Percentiles rank a stretch among this genome's conserved stretches.
These are phyloP conservation scores for Pichia kudriavzevii DNA, from an alignment of 1,139 yeast genomes.

Conservation along the genomic window DNA sequence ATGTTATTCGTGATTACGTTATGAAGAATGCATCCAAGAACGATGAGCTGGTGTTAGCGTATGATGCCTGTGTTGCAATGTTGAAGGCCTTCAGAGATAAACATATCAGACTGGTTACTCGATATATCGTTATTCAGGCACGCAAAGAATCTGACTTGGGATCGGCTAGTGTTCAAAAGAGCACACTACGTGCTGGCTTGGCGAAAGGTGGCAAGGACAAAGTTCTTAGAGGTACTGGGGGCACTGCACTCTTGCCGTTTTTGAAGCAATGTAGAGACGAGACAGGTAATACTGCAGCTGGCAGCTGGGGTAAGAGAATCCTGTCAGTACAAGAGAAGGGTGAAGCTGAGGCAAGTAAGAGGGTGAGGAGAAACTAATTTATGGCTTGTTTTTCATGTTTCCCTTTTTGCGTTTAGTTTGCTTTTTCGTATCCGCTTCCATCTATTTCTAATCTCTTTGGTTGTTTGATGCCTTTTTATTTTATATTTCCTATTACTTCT, in stretches of 20 bases:
- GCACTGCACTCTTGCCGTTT: constrained; percentile 85
- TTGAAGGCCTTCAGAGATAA: constrained; percentile 82
- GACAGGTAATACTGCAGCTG: constrained; percentile 88
- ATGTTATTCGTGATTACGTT: constrained; percentile 62
- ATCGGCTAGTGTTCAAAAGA: constrained; percentile 37
- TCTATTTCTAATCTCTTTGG: no score
- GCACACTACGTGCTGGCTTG: constrained; percentile 49
- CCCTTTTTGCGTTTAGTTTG: not conserved
- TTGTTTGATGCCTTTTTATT: no score
- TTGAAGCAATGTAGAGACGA: constrained; percentile 94
- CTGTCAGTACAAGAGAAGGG: constrained; percentile 47
- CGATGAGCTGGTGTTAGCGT: constrained; percentile 60
- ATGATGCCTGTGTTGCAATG: constrained; percentile 89
- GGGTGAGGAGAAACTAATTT: not conserved
- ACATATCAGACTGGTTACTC: constrained; percentile 85
- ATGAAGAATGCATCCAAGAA: constrained; percentile 31
- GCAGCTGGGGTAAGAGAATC: constrained; percentile 77
- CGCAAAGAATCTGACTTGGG: constrained; percentile 45
- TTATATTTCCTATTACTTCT: no score
- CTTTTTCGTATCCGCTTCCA: no score
- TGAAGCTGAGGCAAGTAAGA: not conserved
- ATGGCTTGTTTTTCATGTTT: not conserved
- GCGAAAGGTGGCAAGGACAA: constrained; percentile 31
- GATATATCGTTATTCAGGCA: constrained; percentile 78
- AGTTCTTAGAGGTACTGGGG: constrained; percentile 78